Evolutionary conservation across 768 basidiomycete species (phyloP).

Genomic region (Podaxis sp.): DNA sequence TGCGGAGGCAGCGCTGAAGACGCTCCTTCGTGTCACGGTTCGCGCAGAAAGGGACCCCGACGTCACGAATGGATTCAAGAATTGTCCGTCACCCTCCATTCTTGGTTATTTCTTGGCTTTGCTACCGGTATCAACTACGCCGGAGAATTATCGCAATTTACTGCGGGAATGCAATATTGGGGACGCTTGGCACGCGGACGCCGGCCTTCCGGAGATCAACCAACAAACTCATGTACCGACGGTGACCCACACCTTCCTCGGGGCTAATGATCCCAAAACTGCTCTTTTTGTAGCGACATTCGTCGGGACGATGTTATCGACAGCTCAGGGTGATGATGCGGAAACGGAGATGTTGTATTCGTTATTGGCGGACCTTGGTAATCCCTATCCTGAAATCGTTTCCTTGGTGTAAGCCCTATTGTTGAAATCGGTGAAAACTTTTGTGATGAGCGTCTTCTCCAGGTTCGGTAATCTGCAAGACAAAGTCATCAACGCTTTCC

Average conservation of each 20-base stretch:
- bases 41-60: conserved; percentile 33
- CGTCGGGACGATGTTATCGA: conserved; percentile 68
- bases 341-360: conserved; percentile 82
- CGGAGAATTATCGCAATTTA: conserved; percentile 54
- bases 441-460: conserved; percentile 15
- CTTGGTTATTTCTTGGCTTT: conserved; percentile 81
- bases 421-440: background rate
- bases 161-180: conserved; percentile 63
- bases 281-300: conserved; percentile 78
- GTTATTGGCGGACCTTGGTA: conserved; percentile 69
- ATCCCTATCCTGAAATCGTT: conserved; percentile 67
- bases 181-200: conserved; percentile 40
- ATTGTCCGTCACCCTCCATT: conserved; percentile 54
- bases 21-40: conserved; percentile 60
- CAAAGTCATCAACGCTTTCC: conserved; percentile 68
- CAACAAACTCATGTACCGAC: conserved; percentile 45
- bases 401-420: conserved; percentile 61
- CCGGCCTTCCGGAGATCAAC: conserved; percentile 35
- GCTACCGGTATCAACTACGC: conserved; percentile 63
- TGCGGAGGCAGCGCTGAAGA: conserved; percentile 60
- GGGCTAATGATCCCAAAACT: conserved; percentile 56
- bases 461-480: conserved; percentile 80
- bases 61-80: conserved; percentile 35
- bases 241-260: conserved; percentile 57
- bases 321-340: conserved; percentile 74